Base-by-base conservation (phyloP, 2,329 filamentous ascomycete genomes). In the Rugonectria rugulosa region DNA sequence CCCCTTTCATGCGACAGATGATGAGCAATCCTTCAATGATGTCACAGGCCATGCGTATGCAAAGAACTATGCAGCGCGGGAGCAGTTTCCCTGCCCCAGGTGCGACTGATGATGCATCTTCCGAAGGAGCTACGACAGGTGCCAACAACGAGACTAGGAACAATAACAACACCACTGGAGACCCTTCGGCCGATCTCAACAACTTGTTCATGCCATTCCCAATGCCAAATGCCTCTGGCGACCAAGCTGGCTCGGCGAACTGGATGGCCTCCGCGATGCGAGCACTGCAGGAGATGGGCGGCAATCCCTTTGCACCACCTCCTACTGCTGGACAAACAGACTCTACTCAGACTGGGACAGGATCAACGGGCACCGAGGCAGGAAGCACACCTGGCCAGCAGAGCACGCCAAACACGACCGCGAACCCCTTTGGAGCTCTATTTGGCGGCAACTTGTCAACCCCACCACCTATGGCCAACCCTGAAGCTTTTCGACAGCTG, bases 1-100 rank as follows among this genome's bases (percentile, higher is more conserved):
- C 93, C 20, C 93, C 93, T 0, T 85, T 92, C 61, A 92, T 98
- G 77, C 86, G 95, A 68, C 84, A 90, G 46, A 95, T 98, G 90
- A 88, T 99, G 82, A 94, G 92, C 59, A 92, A 96, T 70, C 95
- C 95, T 4, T 86, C 92, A 38, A 87, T 92, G 66, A 85, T 99
- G 62, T 83, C 92, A 54, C 87, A 90, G 72, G 91, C 93, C 67
- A 85, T 91, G 68, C 87, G 91, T 59, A 89, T 98, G 86, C 89
- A 93, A 70, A 83, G 90, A 53, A 84, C 88, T 77, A 81, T 88
- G 76, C 82, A 79, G 38, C 83, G 81, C 51, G 79, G 78, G 44
- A 80, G 75, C 56, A 78, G 85, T 5, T 98, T 99, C 71, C 93
- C 95, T 11, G 94, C 94, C 44, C 95, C 95, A 2, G 95, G 95